Conservation (phyloP, 352 stramenopile species). For the Phytopythium helicoides region DNA sequence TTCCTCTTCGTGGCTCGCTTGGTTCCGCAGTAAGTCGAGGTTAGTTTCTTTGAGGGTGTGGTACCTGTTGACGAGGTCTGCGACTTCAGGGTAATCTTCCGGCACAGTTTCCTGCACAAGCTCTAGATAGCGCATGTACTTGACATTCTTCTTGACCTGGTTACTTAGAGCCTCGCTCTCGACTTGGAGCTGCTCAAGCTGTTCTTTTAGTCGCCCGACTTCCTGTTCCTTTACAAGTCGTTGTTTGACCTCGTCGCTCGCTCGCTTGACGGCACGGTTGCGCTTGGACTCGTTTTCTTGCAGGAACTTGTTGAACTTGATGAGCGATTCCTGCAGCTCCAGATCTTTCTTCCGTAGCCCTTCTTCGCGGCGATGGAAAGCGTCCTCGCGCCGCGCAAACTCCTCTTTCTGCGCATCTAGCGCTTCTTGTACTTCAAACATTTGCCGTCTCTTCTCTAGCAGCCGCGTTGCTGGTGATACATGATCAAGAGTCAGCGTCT, state of each 20-base stretch:
- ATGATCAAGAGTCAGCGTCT: constrained; percentile 91
- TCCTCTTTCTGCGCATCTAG: constrained; percentile 94
- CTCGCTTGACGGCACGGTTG: constrained; percentile 90
- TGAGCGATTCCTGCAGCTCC: constrained; percentile 93
- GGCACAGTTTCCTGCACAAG: constrained; percentile 87
- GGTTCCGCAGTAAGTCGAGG: constrained; percentile 65
- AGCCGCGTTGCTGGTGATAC: constrained; percentile 91
- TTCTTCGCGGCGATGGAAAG: constrained; percentile 92
- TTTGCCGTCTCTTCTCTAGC: constrained; percentile 93
- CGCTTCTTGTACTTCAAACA: constrained; percentile 95
- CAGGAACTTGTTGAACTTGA: constrained; percentile 97
- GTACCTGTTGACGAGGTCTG: constrained; percentile 91
- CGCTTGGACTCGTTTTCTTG: constrained; percentile 95
- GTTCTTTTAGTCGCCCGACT: constrained; percentile 65
- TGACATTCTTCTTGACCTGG: constrained; percentile 77
- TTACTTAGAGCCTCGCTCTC: constrained; percentile 67
- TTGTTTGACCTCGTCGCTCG: constrained; percentile 92
- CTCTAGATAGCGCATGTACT: constrained; percentile 88
- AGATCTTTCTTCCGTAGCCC: constrained; percentile 92
- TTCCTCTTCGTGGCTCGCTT: constrained; percentile 81
- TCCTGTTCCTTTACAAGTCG: constrained; percentile 88
- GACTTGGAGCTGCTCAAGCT: constrained; percentile 58
- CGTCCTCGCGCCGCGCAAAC: constrained; percentile 88
- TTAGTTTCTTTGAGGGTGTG: constrained; percentile 92
- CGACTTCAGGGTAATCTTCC: constrained; percentile 92